phyloP scores from a whole-genome alignment of 2,329 filamentous ascomycete species.

The Ophiostoma sp. region DNA sequence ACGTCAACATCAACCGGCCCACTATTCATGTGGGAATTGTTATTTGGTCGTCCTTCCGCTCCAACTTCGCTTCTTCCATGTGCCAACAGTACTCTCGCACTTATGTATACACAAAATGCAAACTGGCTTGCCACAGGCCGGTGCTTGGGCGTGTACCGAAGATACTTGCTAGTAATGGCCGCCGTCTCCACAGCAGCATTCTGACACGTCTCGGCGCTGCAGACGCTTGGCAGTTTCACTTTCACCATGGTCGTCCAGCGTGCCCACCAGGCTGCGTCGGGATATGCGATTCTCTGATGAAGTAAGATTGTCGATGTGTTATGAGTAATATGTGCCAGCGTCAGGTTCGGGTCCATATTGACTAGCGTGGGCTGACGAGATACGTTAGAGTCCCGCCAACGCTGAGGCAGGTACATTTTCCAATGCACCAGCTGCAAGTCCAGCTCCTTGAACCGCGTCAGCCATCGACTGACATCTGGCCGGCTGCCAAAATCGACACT shows the following conservation, averaged over 20 bases:
- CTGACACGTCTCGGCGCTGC: constrained; percentile 51
- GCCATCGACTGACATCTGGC: constrained; percentile 39
- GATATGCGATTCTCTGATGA: constrained; percentile 51
- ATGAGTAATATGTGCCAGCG: constrained; percentile 50
- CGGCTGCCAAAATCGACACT: constrained; percentile 37
- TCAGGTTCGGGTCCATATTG: constrained; percentile 51
- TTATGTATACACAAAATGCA: constrained; percentile 49
- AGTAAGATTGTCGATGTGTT: constrained; percentile 52
- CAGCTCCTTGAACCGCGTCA: constrained; percentile 45
- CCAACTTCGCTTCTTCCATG: constrained; percentile 31
- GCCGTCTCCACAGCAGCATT: constrained; percentile 48
- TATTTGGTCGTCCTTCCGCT: not conserved
- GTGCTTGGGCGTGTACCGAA: constrained; percentile 40
- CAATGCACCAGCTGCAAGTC: constrained; percentile 41
- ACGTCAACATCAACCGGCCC: not conserved
- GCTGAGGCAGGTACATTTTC: constrained; percentile 33
- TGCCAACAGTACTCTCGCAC: constrained; percentile 42
- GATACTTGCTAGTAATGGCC: constrained; percentile 48
- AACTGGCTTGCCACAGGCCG: constrained; percentile 42
- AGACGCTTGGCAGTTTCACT: constrained; percentile 45
- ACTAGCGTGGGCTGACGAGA: constrained; percentile 35
- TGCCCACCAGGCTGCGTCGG: constrained; percentile 36
- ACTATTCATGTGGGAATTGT: not conserved
- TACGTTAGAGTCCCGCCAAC: constrained; percentile 38
- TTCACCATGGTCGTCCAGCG: constrained; percentile 23